Evolutionary conservation across 2,329 filamentous ascomycete genomes (phyloP).

Genomic region (Talaromyces sp.): DNA sequence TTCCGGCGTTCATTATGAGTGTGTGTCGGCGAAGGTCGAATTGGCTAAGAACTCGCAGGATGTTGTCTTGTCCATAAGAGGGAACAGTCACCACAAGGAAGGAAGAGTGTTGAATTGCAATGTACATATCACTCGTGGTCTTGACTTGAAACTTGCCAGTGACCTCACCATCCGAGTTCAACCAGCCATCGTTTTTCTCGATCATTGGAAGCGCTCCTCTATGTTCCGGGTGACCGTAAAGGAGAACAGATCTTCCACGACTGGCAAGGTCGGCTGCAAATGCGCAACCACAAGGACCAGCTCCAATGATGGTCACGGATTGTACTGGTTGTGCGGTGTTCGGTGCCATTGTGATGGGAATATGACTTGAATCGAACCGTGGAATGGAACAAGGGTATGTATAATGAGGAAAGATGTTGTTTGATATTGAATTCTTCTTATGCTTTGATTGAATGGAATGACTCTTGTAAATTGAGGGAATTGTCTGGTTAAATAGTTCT

Average conservation of each 20-base stretch:
- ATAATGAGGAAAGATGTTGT: no score
- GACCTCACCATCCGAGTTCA: slow-evolving; percentile 14
- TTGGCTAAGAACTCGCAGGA: slow-evolving; percentile 11
- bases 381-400: no score
- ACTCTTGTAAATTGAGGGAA: no score
- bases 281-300: slow-evolving; percentile 20
- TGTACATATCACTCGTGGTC: slow-evolving; percentile 20
- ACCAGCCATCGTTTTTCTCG: slow-evolving; percentile 18
- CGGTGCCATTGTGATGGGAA: no score
- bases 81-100: slow-evolving; percentile 19
- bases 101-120: slow-evolving; percentile 15
- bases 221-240: slow-evolving; percentile 25
- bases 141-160: slow-evolving; percentile 17
- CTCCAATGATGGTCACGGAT: slow-evolving; percentile 16
- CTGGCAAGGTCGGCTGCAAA: slow-evolving; percentile 21
- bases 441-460: no score
- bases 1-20: slow-evolving; percentile 23
- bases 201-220: slow-evolving; percentile 20
- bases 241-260: slow-evolving; percentile 17
- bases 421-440: no score
- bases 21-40: slow-evolving; percentile 19
- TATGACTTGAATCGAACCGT: no score
- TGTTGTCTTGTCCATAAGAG: slow-evolving; percentile 15
- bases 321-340: no score
- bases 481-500: no score